Evolutionary conservation across 78 protist species (phyloP).

Genomic region (Protostelium mycophagum): DNA sequence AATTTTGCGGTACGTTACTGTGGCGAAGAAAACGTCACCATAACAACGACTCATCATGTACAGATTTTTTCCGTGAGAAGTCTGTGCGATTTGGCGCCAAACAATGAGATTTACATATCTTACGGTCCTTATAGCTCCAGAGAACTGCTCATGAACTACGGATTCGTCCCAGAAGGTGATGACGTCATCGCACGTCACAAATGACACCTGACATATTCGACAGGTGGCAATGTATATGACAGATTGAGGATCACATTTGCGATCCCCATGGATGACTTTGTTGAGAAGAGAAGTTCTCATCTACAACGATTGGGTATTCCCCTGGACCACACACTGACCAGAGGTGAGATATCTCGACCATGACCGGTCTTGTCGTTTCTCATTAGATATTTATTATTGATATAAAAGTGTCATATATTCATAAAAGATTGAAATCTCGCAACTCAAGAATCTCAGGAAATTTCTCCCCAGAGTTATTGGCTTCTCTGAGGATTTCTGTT

Average conservation of each 20-base stretch:
- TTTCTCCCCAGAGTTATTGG: not conserved
- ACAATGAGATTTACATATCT: not conserved
- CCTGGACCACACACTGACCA: not conserved
- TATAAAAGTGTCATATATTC: no score
- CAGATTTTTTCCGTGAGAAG: not conserved
- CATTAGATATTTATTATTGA: no score
- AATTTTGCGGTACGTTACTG: no score
- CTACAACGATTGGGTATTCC: not conserved
- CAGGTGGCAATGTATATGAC: not conserved
- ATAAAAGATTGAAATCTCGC: no score
- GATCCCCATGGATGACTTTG: not conserved
- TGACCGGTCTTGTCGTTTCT: no score
- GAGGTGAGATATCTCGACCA: no score
- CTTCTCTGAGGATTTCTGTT: not conserved
- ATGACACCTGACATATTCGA: no score
- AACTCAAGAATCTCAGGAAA: not conserved
- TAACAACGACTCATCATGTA: no score
- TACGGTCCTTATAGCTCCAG: not conserved
- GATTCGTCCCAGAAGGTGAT: not conserved
- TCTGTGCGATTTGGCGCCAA: not conserved
- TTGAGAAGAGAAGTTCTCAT: not conserved
- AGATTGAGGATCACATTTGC: not conserved
- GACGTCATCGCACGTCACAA: not conserved
- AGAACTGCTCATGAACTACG: not conserved
- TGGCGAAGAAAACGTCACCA: no score